These are phyloP conservation scores for Mycena pura DNA, from an alignment of 768 basidiomycete species.

Conservation along the genomic window DNA sequence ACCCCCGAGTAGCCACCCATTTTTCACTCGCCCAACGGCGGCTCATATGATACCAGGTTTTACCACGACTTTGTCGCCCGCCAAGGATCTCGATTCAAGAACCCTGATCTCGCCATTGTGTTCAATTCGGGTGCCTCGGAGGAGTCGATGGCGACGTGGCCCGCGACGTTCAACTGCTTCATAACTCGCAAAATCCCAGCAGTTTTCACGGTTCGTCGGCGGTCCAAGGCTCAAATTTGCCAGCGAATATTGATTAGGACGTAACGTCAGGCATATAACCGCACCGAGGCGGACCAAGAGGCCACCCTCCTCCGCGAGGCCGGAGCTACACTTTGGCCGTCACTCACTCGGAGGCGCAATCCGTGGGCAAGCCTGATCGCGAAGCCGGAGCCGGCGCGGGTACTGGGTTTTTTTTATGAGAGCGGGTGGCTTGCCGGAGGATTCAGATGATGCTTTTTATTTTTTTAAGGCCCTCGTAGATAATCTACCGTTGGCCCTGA, in stretches of 20 bases:
- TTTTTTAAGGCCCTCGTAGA: no score
- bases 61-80: conserved; percentile 14
- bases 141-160: not conserved
- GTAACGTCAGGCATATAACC: conserved; percentile 23
- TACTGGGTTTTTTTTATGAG: conserved; percentile 42
- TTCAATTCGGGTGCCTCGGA: conserved; percentile 20
- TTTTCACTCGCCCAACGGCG: not conserved
- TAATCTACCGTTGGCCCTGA: no score
- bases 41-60: not conserved
- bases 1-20: conserved; percentile 7
- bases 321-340: conserved; percentile 13
- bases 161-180: conserved; percentile 9
- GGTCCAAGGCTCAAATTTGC: no score
- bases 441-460: conserved; percentile 34
- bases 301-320: conserved; percentile 6
- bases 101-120: conserved; percentile 18
- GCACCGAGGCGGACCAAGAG: conserved; percentile 23
- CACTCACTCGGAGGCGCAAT: conserved; percentile 14
- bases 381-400: conserved; percentile 32
- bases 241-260: no score
- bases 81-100: conserved; percentile 4
- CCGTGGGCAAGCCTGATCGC: conserved; percentile 25
- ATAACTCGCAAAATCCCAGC: conserved; percentile 6
- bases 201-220: conserved; percentile 17
- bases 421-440: conserved; percentile 46